A percentile compares a stretch with the other conserved stretches of the same genome.
Evolutionary conservation across 768 basidiomycete species (phyloP).

Genomic region (Kwoniella sp.): DNA sequence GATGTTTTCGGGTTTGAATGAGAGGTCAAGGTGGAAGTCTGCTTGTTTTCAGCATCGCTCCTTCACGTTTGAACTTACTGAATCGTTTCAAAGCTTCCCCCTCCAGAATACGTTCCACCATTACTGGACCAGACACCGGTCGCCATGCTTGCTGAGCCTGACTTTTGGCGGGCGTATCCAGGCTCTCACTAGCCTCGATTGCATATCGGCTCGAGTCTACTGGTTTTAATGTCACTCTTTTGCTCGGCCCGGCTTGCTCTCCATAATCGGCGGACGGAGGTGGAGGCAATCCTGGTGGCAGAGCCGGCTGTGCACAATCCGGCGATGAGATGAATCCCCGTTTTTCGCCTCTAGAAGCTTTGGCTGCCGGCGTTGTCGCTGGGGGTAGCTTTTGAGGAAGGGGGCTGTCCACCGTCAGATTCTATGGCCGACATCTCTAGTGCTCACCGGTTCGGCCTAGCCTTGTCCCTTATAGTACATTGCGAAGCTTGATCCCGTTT

Average conservation of each 20-base stretch:
- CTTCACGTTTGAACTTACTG: slow-evolving; percentile 5
- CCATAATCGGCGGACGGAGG: background rate
- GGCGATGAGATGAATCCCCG: background rate
- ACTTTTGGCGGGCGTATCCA: background rate
- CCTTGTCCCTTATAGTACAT: slow-evolving; percentile 21
- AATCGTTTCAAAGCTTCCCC: slow-evolving; percentile 2
- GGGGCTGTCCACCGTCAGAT: background rate
- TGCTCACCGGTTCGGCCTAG: slow-evolving; percentile 24
- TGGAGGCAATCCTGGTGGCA: background rate
- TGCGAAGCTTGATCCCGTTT: slow-evolving; percentile 9
- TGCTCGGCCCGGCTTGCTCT: background rate
- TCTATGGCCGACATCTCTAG: background rate
- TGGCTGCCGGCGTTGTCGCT: no score
- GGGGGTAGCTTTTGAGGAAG: no score
- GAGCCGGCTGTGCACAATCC: background rate
- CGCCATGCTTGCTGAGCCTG: background rate
- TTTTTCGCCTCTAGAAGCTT: no score
- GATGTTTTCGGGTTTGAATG: slow-evolving; percentile 21
- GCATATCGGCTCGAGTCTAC: no score
- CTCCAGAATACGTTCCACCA: slow-evolving; percentile 15
- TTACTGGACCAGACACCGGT: background rate
- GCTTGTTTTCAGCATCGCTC: slow-evolving; percentile 1
- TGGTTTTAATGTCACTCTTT: background rate
- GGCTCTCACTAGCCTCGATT: background rate
- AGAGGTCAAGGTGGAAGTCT: slow-evolving; percentile 15